A percentile compares a stretch with the other conserved stretches of the same genome.
Evolutionary conservation across 2,329 filamentous ascomycete species (phyloP).

Genomic region (Calonectria naviculata): DNA sequence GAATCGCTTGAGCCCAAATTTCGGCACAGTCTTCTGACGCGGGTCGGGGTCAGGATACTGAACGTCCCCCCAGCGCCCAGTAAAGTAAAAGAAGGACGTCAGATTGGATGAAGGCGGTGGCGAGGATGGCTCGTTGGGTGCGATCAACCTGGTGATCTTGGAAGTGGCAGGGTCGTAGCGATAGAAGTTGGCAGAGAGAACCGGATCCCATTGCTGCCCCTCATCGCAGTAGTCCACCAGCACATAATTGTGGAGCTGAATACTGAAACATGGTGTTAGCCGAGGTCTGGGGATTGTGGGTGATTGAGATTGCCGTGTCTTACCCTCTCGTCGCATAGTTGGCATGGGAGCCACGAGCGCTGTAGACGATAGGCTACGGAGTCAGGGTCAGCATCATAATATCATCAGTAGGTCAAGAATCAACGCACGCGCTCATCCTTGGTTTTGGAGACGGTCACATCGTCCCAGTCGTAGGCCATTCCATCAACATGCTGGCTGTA

Average conservation of each 20-base stretch:
- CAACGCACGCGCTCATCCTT: slow-evolving; percentile 43
- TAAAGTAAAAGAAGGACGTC: slow-evolving; percentile 49
- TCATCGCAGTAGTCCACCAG: slow-evolving; percentile 48
- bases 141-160: slow-evolving; percentile 30
- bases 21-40: slow-evolving; percentile 43
- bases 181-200: slow-evolving; percentile 50
- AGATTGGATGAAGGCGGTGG: slow-evolving; percentile 34
- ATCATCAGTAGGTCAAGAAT: no score
- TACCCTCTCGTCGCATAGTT: slow-evolving; percentile 47
- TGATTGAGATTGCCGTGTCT: neutral
- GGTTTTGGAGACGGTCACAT: slow-evolving; percentile 32
- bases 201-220: slow-evolving; percentile 47
- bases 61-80: slow-evolving; percentile 47
- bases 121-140: slow-evolving; percentile 20
- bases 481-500: slow-evolving; percentile 44
- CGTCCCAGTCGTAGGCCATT: slow-evolving; percentile 41
- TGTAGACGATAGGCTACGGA: slow-evolving; percentile 47
- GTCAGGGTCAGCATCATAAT: neutral
- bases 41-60: slow-evolving; percentile 45
- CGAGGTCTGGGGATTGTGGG: rapidly evolving
- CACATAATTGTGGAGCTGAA: slow-evolving; percentile 46
- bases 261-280: slow-evolving; percentile 29
- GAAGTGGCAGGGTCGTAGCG: slow-evolving; percentile 41
- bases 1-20: slow-evolving; percentile 47
- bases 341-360: slow-evolving; percentile 48